These are phyloP conservation scores for Parathielavia appendiculata DNA, from an alignment of 495 filamentous ascomycete species.

Conservation along the genomic window DNA sequence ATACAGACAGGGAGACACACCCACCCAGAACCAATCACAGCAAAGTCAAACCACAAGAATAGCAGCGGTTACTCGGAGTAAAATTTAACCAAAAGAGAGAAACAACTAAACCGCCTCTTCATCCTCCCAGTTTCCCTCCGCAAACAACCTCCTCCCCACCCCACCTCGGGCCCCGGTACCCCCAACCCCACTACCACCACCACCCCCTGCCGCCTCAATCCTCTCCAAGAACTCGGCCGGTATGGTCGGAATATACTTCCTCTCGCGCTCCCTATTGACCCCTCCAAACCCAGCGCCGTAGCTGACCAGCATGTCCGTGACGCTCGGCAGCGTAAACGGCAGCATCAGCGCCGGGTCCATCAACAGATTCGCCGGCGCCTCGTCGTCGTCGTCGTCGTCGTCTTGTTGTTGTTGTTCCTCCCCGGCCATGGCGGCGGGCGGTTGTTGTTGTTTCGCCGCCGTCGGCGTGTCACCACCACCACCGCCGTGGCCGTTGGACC, in stretches of 20 bases:
- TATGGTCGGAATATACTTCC: constrained; percentile 95
- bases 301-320: constrained; percentile 92
- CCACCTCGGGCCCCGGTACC: too few relatives aligned
- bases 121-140: constrained; percentile 48
- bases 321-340: constrained; percentile 89
- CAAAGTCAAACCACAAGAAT: not conserved
- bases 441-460: not conserved
- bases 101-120: not conserved
- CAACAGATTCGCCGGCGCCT: constrained; percentile 63
- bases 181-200: constrained; percentile 41
- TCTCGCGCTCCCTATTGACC: constrained; percentile 80
- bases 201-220: constrained; percentile 57
- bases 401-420: constrained; percentile 5
- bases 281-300: constrained; percentile 95
- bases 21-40: too few relatives aligned
- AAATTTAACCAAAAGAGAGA: not conserved
- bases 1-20: too few relatives aligned
- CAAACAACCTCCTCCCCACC: constrained; percentile 36
- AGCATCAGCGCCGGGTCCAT: constrained; percentile 88
- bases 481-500: constrained; percentile 1
- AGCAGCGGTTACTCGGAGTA: not conserved
- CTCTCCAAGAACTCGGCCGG: constrained; percentile 89
- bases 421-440: not conserved
- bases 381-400: constrained; percentile 49
- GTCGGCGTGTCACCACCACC: not conserved